A percentile compares a stretch with the other conserved stretches of the same genome.
Evolutionary conservation across 23 red algal genomes (phyloP).

Genomic region (Chondrus crispus): DNA sequence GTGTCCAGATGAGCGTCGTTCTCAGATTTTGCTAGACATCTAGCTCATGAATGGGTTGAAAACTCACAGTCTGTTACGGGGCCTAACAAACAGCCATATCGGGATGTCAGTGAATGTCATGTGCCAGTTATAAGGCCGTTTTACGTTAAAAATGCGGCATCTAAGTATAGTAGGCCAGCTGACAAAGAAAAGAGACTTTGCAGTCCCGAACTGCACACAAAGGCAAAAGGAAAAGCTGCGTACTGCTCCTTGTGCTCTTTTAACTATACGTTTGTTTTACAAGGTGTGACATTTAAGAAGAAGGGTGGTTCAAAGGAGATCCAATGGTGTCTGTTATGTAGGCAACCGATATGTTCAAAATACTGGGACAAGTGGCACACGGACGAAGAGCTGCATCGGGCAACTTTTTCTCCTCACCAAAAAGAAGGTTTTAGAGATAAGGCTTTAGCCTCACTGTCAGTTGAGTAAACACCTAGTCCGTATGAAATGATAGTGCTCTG

Average conservation of each 20-base stretch:
- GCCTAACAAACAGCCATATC: background rate
- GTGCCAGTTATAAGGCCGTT: background rate
- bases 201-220: background rate
- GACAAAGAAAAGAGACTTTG: background rate
- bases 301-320: background rate
- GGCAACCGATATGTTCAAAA: background rate
- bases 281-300: background rate
- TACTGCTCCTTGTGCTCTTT: background rate
- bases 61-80: background rate
- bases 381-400: background rate
- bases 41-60: background rate
- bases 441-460: too few relatives aligned
- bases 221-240: background rate
- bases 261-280: background rate
- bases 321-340: background rate
- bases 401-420: background rate
- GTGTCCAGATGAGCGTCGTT: background rate
- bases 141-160: background rate
- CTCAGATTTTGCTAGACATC: background rate
- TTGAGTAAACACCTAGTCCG: too few relatives aligned
- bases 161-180: background rate
- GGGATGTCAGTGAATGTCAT: background rate
- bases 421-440: too few relatives aligned
- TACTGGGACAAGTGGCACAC: slow-evolving; percentile 26
- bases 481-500: too few relatives aligned